Percentiles rank a stretch among this genome's conserved stretches.
Evolutionary conservation across 805 yeast genomes (phyloP).

Genomic region (Vanderwaltozyma polyspora): DNA sequence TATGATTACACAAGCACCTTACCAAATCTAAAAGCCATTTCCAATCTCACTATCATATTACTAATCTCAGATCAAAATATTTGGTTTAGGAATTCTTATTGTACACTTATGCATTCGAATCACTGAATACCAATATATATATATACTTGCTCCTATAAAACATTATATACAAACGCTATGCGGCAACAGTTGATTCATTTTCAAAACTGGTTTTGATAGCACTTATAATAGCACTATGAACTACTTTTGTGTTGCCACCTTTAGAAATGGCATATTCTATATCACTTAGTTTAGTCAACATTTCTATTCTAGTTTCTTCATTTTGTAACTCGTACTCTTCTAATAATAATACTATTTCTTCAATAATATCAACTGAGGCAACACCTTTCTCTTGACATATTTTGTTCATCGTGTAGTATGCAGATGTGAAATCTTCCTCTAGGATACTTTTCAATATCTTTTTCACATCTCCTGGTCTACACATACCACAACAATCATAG

Average conservation of each 20-base stretch:
- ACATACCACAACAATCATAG: slow-evolving; percentile 92
- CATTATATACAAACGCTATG: no score
- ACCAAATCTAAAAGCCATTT: no score
- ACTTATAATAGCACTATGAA: slow-evolving; percentile 82
- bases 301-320: slow-evolving; percentile 42
- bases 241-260: slow-evolving; percentile 89
- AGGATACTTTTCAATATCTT: slow-evolving; percentile 64
- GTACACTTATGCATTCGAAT: no score
- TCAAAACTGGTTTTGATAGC: slow-evolving; percentile 49
- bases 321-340: slow-evolving; percentile 56
- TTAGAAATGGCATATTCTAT: slow-evolving; percentile 83
- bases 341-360: slow-evolving; percentile 63
- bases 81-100: no score
- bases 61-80: no score
- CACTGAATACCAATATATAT: no score
- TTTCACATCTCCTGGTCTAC: slow-evolving; percentile 78
- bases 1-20: no score
- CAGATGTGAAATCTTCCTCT: slow-evolving; percentile 80
- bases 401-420: slow-evolving; percentile 53
- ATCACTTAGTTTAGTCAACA: slow-evolving; percentile 67
- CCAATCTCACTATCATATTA: no score
- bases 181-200: slow-evolving; percentile 19
- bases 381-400: slow-evolving; percentile 68
- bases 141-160: not conserved
- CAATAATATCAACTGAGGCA: slow-evolving; percentile 77